These are phyloP conservation scores for Verruconis gallopava DNA, from an alignment of 2,329 filamentous ascomycete genomes.

Conservation along the genomic window DNA sequence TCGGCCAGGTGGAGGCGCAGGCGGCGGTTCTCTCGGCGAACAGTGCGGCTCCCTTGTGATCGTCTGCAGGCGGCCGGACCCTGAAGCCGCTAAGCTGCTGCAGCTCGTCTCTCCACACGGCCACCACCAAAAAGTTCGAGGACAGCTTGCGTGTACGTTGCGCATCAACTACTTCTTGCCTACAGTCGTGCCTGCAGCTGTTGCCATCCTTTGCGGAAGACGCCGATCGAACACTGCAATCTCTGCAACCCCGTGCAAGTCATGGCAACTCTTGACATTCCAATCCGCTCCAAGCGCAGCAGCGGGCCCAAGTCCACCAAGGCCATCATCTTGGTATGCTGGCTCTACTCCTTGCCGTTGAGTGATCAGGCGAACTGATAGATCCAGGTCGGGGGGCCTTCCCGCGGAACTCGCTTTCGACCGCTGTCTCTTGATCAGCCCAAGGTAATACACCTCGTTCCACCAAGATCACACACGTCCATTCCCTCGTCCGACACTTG, in stretches of 20 bases:
- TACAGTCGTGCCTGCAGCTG: not conserved
- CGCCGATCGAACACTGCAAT: not conserved
- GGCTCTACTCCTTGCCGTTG: slow-evolving; percentile 13
- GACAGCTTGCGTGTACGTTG: not conserved
- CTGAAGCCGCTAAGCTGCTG: not conserved
- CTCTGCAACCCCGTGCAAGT: too few species aligned
- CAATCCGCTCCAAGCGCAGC: slow-evolving; percentile 18
- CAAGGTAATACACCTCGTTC: slow-evolving; percentile 47
- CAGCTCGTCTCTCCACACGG: not conserved
- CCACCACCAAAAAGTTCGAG: slow-evolving; percentile 1
- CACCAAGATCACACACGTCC: not conserved
- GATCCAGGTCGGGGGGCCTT: slow-evolving; percentile 93
- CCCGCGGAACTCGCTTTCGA: slow-evolving; percentile 87
- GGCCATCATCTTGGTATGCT: slow-evolving; percentile 81
- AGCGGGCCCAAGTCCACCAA: slow-evolving; percentile 54
- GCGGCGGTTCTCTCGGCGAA: not conserved
- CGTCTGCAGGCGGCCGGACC: not conserved
- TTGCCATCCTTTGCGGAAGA: not conserved
- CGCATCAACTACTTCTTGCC: not conserved
- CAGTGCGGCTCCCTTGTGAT: not conserved
- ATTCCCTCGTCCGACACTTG: not conserved
- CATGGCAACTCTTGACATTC: slow-evolving; percentile 13
- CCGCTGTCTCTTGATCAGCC: slow-evolving; percentile 91
- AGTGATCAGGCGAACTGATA: slow-evolving; percentile 7
- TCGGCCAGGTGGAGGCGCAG: too few species aligned